Evolutionary conservation across 1,284 basidiomycete species (phyloP).

Genomic region (Clitocybe nebularis): DNA sequence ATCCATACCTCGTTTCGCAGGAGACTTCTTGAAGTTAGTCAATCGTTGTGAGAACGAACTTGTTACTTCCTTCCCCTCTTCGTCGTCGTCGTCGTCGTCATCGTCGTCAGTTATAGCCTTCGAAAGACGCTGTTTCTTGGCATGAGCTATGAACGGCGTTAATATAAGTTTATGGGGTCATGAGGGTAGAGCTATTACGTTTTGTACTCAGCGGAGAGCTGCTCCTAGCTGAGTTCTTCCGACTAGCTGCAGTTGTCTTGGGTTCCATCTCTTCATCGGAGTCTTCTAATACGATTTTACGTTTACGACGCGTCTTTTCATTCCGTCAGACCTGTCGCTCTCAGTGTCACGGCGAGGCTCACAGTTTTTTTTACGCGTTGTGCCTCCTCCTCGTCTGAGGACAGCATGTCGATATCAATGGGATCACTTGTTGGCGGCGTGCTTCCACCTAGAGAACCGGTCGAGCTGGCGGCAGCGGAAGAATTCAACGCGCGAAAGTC

Average conservation of each 20-base stretch:
- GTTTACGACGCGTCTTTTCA: constrained; percentile 43
- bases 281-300: constrained; percentile 65
- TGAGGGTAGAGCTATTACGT: constrained; percentile 16
- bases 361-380: constrained; percentile 30
- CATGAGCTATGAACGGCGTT: constrained; percentile 2
- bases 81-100: constrained; percentile 45
- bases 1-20: constrained; percentile 45
- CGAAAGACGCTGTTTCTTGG: constrained; percentile 54
- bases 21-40: constrained; percentile 62
- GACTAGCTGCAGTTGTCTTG: constrained; percentile 22
- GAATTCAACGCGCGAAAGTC: constrained; percentile 24
- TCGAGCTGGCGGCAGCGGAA: constrained; percentile 36
- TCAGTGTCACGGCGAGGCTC: constrained; percentile 16
- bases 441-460: constrained; percentile 47
- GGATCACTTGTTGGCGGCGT: constrained; percentile 75
- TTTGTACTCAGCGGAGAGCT: constrained; percentile 27
- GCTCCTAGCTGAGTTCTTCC: constrained; percentile 21
- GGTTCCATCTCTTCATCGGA: constrained; percentile 58
- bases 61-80: constrained; percentile 31
- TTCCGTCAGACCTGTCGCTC: neutral
- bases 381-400: constrained; percentile 43
- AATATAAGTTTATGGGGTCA: constrained; percentile 20
- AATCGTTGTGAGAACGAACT: constrained; percentile 54
- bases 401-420: constrained; percentile 69
- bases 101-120: constrained; percentile 38